Conservation (phyloP, 768 basidiomycete species). For the Sutorius australiensis region DNA sequence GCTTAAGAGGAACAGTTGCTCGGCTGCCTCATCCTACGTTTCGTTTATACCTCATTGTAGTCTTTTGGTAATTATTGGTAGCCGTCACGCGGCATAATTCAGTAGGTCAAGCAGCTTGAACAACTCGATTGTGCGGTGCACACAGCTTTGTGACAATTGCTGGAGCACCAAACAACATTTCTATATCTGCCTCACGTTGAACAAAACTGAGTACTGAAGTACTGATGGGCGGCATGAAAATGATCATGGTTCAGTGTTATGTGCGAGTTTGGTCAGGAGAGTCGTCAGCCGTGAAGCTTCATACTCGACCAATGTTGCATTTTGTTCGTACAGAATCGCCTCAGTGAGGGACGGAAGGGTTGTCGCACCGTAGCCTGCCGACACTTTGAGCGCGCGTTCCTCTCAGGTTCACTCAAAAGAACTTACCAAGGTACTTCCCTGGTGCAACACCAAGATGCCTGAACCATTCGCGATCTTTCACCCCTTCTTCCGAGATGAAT, state of each 20-base stretch:
- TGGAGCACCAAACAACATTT: too few relatives aligned
- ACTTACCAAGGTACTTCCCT: constrained; percentile 75
- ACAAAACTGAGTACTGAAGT: too few relatives aligned
- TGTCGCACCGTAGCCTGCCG: constrained; percentile 75
- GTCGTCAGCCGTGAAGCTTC: constrained; percentile 56
- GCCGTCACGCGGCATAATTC: constrained; percentile 6
- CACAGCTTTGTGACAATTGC: neutral
- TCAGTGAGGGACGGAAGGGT: constrained; percentile 80
- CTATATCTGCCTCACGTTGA: too few relatives aligned
- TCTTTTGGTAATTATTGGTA: constrained; percentile 14
- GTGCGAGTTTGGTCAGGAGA: constrained; percentile 53
- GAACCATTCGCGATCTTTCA: constrained; percentile 84
- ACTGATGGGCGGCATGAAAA: neutral
- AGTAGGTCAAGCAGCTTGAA: neutral
- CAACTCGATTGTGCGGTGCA: neutral
- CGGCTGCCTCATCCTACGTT: constrained; percentile 8
- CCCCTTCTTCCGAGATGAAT: constrained; percentile 74
- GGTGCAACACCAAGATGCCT: constrained; percentile 82
- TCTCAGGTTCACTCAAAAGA: neutral
- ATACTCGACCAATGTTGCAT: constrained; percentile 53
- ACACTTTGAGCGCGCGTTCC: neutral
- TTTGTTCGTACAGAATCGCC: constrained; percentile 65
- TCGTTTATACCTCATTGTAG: constrained; percentile 12
- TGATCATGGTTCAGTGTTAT: constrained; percentile 20
- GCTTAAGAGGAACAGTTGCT: neutral